phyloP scores from a whole-genome alignment of 2,329 filamentous ascomycete species.

The Penicillium brasilianum region DNA sequence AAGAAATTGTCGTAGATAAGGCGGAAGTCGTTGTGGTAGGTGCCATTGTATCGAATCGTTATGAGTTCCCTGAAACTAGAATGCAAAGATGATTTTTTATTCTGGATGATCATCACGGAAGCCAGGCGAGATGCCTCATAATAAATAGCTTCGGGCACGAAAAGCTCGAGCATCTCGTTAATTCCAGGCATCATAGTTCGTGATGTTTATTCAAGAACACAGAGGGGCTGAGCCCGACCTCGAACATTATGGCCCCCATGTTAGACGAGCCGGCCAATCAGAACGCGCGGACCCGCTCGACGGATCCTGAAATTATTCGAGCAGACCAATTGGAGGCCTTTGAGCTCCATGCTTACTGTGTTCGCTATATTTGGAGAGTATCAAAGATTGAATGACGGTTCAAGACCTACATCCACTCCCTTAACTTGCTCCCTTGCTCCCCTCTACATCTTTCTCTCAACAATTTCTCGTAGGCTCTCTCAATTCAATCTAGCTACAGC shows the following conservation, averaged over 20 bases:
- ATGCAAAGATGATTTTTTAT: background rate
- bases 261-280: background rate
- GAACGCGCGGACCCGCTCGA: background rate
- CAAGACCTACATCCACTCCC: too few relatives aligned
- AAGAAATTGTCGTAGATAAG: constrained; percentile 6
- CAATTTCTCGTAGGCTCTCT: too few relatives aligned
- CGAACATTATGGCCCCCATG: background rate
- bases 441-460: too few relatives aligned
- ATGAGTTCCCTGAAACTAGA: background rate
- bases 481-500: too few relatives aligned
- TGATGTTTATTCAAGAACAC: background rate
- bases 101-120: background rate
- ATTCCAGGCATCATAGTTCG: background rate
- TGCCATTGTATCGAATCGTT: background rate
- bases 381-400: background rate
- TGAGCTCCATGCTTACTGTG: background rate
- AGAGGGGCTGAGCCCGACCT: background rate
- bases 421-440: too few relatives aligned
- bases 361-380: background rate
- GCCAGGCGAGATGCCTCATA: background rate
- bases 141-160: background rate
- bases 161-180: background rate
- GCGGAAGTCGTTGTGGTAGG: background rate
- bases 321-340: background rate
- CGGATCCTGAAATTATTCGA: background rate